Conservation (phyloP, 2,329 filamentous ascomycete species). For the Trichoderma semiorbis region DNA sequence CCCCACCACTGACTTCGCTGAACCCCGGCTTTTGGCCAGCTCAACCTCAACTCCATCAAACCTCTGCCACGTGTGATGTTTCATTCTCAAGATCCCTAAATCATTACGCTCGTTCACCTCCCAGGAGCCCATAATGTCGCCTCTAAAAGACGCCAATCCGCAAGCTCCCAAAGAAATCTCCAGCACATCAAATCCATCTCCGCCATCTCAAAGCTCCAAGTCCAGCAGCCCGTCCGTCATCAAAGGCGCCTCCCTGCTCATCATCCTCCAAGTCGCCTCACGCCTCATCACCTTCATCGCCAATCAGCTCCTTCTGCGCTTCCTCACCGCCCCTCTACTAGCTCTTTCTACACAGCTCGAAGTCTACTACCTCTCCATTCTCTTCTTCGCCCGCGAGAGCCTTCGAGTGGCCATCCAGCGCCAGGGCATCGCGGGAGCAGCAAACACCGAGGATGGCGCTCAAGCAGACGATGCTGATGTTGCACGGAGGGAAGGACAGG, state of each 20-base stretch:
- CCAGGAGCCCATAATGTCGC: constrained; percentile 6
- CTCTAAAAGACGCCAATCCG: background rate
- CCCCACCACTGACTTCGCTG: background rate
- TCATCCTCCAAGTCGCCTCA: constrained; percentile 83
- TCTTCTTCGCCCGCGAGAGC: constrained; percentile 92
- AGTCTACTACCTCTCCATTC: constrained; percentile 85
- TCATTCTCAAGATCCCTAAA: background rate
- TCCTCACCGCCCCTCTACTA: constrained; percentile 78
- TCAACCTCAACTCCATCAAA: background rate
- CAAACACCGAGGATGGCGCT: constrained; percentile 12
- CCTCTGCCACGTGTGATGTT: constrained; percentile 1
- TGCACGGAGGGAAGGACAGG: constrained; percentile 54
- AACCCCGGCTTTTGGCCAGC: background rate
- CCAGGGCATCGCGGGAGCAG: constrained; percentile 41
- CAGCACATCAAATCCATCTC: background rate
- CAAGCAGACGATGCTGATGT: constrained; percentile 17
- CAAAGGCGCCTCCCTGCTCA: constrained; percentile 77
- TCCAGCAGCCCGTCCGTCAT: constrained; percentile 42
- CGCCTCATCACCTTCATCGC: constrained; percentile 84
- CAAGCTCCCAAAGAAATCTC: background rate
- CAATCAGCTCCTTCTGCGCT: constrained; percentile 87
- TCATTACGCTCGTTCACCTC: background rate
- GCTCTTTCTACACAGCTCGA: constrained; percentile 88
- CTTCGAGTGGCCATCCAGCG: constrained; percentile 88
- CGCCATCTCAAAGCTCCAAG: background rate